phyloP scores from a whole-genome alignment of 192 early-diverging fungal genomes.

The Haplosporangium gracile region DNA sequence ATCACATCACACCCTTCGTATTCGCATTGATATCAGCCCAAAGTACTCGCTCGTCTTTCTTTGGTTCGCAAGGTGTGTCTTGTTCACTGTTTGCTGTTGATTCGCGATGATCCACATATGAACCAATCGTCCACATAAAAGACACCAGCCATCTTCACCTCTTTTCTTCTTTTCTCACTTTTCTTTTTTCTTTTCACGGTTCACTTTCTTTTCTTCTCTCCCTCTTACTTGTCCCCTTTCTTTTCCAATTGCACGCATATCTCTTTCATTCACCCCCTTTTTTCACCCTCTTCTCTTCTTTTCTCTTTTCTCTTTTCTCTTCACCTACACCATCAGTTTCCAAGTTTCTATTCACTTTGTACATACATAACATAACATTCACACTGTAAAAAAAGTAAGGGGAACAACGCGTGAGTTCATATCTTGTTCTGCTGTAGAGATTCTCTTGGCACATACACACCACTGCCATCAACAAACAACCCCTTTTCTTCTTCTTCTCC shows the following conservation, averaged over 20 bases:
- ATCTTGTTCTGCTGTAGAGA: not conserved
- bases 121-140: not conserved
- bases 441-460: not conserved
- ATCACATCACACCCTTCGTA: constrained; percentile 15
- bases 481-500: not conserved
- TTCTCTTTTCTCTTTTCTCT: not conserved
- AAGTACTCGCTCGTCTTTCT: not conserved
- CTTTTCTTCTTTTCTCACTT: not conserved
- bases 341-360: not conserved
- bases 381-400: not conserved
- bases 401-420: not conserved
- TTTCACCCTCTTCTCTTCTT: not conserved
- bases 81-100: too few relatives aligned
- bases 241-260: not conserved
- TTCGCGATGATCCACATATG: too few relatives aligned
- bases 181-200: not conserved
- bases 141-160: not conserved
- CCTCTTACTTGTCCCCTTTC: not conserved
- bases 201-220: not conserved
- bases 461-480: not conserved
- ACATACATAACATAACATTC: not conserved
- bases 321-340: not conserved
- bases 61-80: too few relatives aligned
- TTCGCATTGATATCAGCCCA: too few relatives aligned
- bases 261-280: not conserved